phyloP scores from a whole-genome alignment of 2,329 filamentous ascomycete genomes.

The Anthostomella pinea region DNA sequence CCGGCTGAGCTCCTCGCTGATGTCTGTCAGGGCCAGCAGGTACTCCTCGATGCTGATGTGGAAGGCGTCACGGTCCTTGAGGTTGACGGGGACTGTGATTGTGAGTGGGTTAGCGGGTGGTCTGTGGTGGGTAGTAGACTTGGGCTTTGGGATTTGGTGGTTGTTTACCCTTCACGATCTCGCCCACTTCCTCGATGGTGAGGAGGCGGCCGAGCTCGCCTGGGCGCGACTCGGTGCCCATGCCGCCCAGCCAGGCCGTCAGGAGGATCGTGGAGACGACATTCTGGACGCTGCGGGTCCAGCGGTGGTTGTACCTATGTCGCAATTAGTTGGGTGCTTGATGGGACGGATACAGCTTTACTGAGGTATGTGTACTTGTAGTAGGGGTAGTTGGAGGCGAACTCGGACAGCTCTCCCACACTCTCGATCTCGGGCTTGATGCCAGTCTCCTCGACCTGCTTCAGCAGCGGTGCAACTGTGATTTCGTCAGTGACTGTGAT shows the following conservation, averaged over 20 bases:
- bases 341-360: not conserved
- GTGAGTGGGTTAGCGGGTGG: constrained; percentile 5
- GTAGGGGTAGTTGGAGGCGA: constrained; percentile 86
- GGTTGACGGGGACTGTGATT: constrained; percentile 74
- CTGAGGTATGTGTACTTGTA: constrained; percentile 69
- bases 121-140: not conserved
- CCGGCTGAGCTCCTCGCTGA: constrained; percentile 87
- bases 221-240: constrained; percentile 52
- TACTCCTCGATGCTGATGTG: constrained; percentile 98
- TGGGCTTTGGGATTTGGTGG: not conserved
- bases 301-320: constrained; percentile 72
- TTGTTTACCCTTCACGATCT: constrained; percentile 65
- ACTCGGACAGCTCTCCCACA: constrained; percentile 64
- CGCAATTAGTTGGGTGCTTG: constrained; percentile 2
- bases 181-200: constrained; percentile 84
- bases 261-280: constrained; percentile 59
- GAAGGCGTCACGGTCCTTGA: constrained; percentile 86
- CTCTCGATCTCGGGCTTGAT: constrained; percentile 72
- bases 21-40: constrained; percentile 78
- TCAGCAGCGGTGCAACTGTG: constrained; percentile 65
- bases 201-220: constrained; percentile 65
- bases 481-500: constrained; percentile 9
- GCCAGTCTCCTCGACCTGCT: constrained; percentile 63
- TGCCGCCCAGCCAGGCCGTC: constrained; percentile 76
- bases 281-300: constrained; percentile 81